phyloP scores from a whole-genome alignment of 2,329 filamentous ascomycete genomes.

The Leptodontidium sp. region DNA sequence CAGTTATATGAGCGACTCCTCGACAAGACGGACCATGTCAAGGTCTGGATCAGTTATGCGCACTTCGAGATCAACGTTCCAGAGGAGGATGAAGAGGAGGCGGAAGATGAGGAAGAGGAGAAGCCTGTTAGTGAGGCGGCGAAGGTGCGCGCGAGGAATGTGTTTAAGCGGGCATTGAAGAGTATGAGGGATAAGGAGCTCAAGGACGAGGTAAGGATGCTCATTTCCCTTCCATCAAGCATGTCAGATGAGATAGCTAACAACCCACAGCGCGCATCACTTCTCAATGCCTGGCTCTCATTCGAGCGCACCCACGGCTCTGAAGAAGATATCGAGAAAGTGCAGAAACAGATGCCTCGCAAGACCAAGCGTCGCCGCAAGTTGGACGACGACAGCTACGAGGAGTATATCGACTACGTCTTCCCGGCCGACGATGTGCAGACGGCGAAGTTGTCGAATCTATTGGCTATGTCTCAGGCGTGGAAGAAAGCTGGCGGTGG shows the following conservation, averaged over 20 bases:
- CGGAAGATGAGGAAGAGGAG: slow-evolving; percentile 63
- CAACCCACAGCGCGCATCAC: slow-evolving; percentile 70
- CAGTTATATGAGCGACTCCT: slow-evolving; percentile 88
- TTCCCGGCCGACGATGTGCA: slow-evolving; percentile 96
- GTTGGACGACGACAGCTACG: slow-evolving; percentile 90
- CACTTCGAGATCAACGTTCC: slow-evolving; percentile 97
- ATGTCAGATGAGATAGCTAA: slow-evolving; percentile 1
- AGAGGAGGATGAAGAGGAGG: slow-evolving; percentile 71
- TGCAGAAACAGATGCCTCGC: slow-evolving; percentile 93
- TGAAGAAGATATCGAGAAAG: slow-evolving; percentile 76
- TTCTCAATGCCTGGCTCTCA: slow-evolving; percentile 90
- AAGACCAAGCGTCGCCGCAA: slow-evolving; percentile 91
- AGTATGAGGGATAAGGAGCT: slow-evolving; percentile 88
- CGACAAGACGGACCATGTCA: slow-evolving; percentile 96
- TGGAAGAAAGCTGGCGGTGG: slow-evolving; percentile 58
- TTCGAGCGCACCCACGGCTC: slow-evolving; percentile 90
- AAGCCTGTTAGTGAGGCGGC: slow-evolving; percentile 80
- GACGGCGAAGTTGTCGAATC: slow-evolving; percentile 80
- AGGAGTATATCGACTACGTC: slow-evolving; percentile 97
- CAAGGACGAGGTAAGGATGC: slow-evolving; percentile 74
- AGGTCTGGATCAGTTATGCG: slow-evolving; percentile 99
- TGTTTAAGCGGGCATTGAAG: slow-evolving; percentile 88
- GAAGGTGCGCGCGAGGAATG: slow-evolving; percentile 79
- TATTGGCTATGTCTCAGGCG: slow-evolving; percentile 84
- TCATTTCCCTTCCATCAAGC: slow-evolving; percentile 35